Evolutionary conservation across 2,329 filamentous ascomycete genomes (phyloP).

Genomic region (Penicillium sp.): DNA sequence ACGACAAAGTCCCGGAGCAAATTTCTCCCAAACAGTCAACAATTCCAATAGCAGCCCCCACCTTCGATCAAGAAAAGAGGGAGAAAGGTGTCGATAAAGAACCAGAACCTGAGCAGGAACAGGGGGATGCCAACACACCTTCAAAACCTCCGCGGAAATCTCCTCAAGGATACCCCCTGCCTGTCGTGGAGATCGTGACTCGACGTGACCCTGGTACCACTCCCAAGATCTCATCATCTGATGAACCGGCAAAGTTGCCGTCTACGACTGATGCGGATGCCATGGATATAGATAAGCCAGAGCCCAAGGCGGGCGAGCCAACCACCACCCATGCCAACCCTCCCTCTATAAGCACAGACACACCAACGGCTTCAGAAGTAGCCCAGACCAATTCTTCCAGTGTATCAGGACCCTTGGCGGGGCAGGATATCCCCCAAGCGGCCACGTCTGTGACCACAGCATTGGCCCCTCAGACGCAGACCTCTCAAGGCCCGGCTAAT

Average conservation of each 20-base stretch:
- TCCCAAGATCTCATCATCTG: background rate
- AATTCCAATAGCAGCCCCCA: no score
- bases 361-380: conserved; percentile 1
- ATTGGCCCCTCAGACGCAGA: background rate
- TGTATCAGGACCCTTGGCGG: background rate
- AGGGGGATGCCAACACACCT: background rate
- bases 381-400: background rate
- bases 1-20: background rate
- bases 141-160: background rate
- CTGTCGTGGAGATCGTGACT: conserved; percentile 7
- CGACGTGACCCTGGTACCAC: background rate
- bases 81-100: background rate
- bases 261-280: conserved; percentile 1
- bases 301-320: background rate
- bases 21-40: background rate
- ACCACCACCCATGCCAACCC: background rate
- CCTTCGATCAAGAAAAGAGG: background rate
- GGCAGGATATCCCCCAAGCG: conserved; percentile 2
- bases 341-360: conserved; percentile 2
- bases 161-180: conserved; percentile 3
- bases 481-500: conserved; percentile 3
- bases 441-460: conserved; percentile 4
- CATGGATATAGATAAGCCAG: conserved; percentile 20
- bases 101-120: background rate
- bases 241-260: background rate